Base-by-base conservation (phyloP, 345 rosid species). In the Bruguiera sexangula region DNA sequence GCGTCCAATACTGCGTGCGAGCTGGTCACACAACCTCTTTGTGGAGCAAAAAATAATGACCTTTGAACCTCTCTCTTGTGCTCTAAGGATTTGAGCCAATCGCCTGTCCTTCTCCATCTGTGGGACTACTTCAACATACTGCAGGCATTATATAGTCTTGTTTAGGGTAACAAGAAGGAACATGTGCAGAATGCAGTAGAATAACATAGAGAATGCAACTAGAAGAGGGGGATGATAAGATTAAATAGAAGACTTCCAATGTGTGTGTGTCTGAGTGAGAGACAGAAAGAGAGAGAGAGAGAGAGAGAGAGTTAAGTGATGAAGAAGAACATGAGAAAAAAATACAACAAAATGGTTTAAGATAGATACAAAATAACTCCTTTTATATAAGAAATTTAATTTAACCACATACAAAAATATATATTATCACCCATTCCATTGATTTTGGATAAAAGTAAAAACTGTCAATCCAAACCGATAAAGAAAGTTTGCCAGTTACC, bases 101-200 rank as follows among this genome's bases (percentile, higher is more conserved):
- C 98, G 96, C 79, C 93, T 84, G 76, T 91, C 96, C 74, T 89
- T 91, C 82, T 91, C 98, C 95, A 94, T 86, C 73, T 80, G 92
- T 6, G 98, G 89, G 52, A 94, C 89, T 20, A 94, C 85, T 85
- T 94, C 98, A 62, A 91, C 96, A 76, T 85, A 83, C 98, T 94
- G 89, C 78, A 77, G 36, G 19, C 43, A n/a, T 26, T 43, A 66
- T 55, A 27, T 60, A 8, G 37, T 39, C 51, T 11, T 65, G 43
- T 62, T 61, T 21, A 65, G 30, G 2, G 4, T 2, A 46, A 11
- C 72, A 65, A 58, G 65, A 73, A 20, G 27, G 20, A 66, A 60
- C 20, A 27, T 39, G 6, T 10, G 15, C 59, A 57, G 59, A 65
- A n/a, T 39, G 37, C 30, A 66, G 24, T 43, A 15, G 50, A 36